Base-by-base conservation (phyloP, 129 eudicot genomes). In the Flaveria robusta region DNA sequence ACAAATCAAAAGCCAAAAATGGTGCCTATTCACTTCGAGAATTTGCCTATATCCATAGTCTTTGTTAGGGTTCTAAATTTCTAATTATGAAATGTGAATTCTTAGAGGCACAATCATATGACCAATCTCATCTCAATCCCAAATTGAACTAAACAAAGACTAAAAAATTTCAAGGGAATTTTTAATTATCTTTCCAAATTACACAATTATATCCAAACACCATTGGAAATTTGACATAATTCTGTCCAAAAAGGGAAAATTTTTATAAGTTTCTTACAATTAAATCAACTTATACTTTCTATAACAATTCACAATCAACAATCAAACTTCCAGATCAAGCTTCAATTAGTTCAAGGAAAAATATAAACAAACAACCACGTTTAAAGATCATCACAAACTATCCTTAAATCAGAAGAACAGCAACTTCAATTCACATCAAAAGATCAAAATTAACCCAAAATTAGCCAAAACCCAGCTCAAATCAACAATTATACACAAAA, bases 311-410 rank as follows among this genome's bases (percentile, higher is more conserved):
- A 63, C 16, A 78, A 67, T 72, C 79, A 27, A 65, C 24, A n/a
- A 68, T 78, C 71, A 70, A 78, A 70, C 70, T 60, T 59, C 76
- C 66, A 59, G 66, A 62, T 67, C 70, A 60, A 78, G 43, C 82
- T 70, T 78, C 63, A 70, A 19, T 60, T 78, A 31, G 16, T n/a
- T 47, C 51, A 42, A 67, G 63, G 29, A 14, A 51, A 43, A 29
- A 56, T 31, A 69, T 14, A 22, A 70, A 58, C 49, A 43, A 58
- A 27, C 70, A 75, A 70, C 77, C 74, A 31, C 70, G 49, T 51
- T 65, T 47, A 13, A 63, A 62, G 65, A 62, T 62, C 39, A 62
- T 8, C 66, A 59, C 66, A 62, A 62, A 27, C 68, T 27, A 13
- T 27, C 39, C 39, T 34, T 34, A 34, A 34, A 34, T 34, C 39